phyloP scores from a whole-genome alignment of 257 asterid genomes.

The Scutellaria minor region DNA sequence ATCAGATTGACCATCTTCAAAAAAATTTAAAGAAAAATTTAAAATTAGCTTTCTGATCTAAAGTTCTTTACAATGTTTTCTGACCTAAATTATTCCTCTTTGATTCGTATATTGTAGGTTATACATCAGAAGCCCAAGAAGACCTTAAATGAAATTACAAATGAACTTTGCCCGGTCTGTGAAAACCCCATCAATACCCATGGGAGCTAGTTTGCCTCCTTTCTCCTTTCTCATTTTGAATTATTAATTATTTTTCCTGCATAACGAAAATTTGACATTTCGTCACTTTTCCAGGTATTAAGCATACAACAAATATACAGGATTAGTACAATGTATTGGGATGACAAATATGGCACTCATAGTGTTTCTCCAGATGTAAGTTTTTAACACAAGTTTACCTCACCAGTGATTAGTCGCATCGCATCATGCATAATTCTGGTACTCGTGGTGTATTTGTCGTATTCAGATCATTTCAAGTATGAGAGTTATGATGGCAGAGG shows the following conservation, averaged over 20 bases:
- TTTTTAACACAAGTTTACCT: constrained; percentile 28
- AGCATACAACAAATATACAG: constrained; percentile 96
- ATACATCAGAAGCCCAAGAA: constrained; percentile 99
- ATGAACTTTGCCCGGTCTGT: constrained; percentile 96
- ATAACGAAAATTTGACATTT: constrained; percentile 24
- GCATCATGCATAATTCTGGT: not conserved
- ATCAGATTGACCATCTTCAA: not conserved
- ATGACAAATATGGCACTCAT: constrained; percentile 97
- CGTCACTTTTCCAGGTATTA: constrained; percentile 64
- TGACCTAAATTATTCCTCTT: not conserved
- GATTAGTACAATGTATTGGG: constrained; percentile 99
- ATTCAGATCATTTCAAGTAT: constrained; percentile 77
- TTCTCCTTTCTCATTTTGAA: not conserved
- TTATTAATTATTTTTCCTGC: not conserved
- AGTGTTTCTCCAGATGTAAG: constrained; percentile 95
- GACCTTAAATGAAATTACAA: constrained; percentile 81
- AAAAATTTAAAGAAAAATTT: no score
- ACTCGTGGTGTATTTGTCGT: constrained; percentile 10
- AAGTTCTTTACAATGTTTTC: constrained; percentile 1
- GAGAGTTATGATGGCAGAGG: constrained; percentile 83
- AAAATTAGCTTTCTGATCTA: not conserved
- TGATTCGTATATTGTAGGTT: constrained; percentile 59
- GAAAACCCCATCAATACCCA: constrained; percentile 21
- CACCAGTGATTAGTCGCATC: constrained; percentile 4
- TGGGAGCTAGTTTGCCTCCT: not conserved